Conservation (phyloP, 2,329 filamentous ascomycete genomes). For the Venturia pyrina region DNA sequence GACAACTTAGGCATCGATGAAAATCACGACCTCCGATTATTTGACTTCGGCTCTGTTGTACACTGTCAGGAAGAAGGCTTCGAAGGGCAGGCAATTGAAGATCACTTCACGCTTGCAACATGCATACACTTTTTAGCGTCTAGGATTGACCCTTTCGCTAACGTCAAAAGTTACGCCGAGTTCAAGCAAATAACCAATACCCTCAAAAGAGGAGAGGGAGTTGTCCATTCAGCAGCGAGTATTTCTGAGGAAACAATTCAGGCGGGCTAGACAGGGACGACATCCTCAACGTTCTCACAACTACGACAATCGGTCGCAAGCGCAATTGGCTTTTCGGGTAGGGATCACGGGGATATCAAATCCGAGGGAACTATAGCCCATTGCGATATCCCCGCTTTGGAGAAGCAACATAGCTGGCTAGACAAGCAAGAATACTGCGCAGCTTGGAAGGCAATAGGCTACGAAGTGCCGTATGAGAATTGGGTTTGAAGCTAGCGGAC, state of each 20-base stretch:
- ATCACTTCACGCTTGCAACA: slow-evolving; percentile 14
- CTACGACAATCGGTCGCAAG: slow-evolving; percentile 12
- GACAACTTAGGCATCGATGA: slow-evolving; percentile 13
- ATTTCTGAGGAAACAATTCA: slow-evolving; percentile 14
- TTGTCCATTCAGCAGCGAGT: slow-evolving; percentile 13
- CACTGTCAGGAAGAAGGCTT: slow-evolving; percentile 14
- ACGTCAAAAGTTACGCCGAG: slow-evolving; percentile 13
- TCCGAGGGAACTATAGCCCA: slow-evolving; percentile 5
- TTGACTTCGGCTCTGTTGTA: slow-evolving; percentile 13
- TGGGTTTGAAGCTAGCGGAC: slow-evolving; percentile 11
- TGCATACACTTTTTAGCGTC: slow-evolving; percentile 12
- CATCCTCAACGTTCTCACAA: slow-evolving; percentile 11
- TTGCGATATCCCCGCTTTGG: slow-evolving; percentile 10
- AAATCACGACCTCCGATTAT: slow-evolving; percentile 12
- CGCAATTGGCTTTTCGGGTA: background rate
- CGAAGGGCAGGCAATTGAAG: slow-evolving; percentile 13
- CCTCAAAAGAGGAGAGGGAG: slow-evolving; percentile 13
- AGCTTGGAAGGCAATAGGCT: slow-evolving; percentile 14
- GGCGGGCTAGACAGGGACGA: slow-evolving; percentile 13
- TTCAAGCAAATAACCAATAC: slow-evolving; percentile 12
- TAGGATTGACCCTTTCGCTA: slow-evolving; percentile 14
- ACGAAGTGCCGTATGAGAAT: slow-evolving; percentile 13
- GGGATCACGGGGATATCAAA: slow-evolving; percentile 7
- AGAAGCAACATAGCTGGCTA: slow-evolving; percentile 13
- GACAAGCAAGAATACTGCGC: slow-evolving; percentile 14